A percentile compares a stretch with the other conserved stretches of the same genome.
Conservation (phyloP, 306 rosid species). For the Lithocarpus polystachyus region DNA sequence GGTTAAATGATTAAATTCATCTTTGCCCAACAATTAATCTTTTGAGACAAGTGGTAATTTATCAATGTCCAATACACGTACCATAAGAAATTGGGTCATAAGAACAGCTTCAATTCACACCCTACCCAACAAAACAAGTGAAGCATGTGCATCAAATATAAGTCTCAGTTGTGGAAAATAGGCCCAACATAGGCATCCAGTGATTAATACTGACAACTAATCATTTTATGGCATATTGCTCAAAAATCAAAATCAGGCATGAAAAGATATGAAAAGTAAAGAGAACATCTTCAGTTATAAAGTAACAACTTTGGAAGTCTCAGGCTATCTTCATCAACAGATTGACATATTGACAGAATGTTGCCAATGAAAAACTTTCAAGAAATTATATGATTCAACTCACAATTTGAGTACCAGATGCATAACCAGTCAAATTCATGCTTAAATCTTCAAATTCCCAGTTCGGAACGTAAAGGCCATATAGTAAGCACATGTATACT, state of each 20-base stretch:
- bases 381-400: conserved; percentile 21
- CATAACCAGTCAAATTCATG: conserved; percentile 23
- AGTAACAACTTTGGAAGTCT: background rate
- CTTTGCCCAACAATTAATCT: too few species aligned
- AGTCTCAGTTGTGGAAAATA: background rate
- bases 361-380: background rate
- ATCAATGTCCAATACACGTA: too few species aligned
- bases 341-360: conserved; percentile 14
- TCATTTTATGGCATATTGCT: background rate
- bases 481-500: conserved; percentile 53
- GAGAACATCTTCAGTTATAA: background rate
- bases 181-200: background rate
- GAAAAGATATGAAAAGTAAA: background rate
- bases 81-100: background rate
- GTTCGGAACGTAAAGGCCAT: conserved; percentile 61
- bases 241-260: background rate
- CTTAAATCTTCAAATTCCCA: conserved; percentile 43
- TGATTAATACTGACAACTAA: background rate
- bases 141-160: too few species aligned
- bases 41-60: too few species aligned
- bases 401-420: conserved; percentile 45
- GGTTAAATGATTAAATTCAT: too few species aligned
- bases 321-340: conserved; percentile 7
- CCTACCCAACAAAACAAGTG: background rate
- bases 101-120: background rate